These are phyloP conservation scores for Hyaloscypha bicolor DNA, from an alignment of 495 filamentous ascomycete species.

Conservation along the genomic window DNA sequence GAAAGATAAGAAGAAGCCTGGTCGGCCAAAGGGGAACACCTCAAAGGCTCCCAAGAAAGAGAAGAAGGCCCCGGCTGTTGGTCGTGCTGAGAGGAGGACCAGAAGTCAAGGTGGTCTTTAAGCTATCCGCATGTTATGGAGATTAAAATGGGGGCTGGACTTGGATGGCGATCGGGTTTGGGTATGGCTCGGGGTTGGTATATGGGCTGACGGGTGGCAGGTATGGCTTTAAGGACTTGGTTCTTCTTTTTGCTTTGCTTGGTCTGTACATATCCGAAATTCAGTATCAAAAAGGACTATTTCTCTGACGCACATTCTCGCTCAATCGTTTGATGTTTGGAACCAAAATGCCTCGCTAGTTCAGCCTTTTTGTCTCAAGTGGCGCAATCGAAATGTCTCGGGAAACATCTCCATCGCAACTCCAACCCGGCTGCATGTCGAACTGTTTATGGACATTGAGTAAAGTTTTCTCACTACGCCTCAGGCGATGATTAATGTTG, in stretches of 20 bases:
- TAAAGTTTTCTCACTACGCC: no score
- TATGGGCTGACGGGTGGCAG: background rate
- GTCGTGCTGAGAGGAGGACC: conserved; percentile 28
- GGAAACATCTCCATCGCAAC: no score
- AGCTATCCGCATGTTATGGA: background rate
- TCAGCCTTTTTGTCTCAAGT: background rate
- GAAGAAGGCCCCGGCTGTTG: conserved; percentile 29
- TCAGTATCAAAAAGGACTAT: background rate
- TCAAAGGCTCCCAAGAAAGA: conserved; percentile 28
- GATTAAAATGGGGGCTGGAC: background rate
- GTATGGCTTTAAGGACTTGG: background rate
- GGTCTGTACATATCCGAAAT: conserved; percentile 6
- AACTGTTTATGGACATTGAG: no score
- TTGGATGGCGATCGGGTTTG: conserved; percentile 3
- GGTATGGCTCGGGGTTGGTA: conserved; percentile 1
- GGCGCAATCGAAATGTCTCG: no score
- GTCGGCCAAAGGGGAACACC: conserved; percentile 18
- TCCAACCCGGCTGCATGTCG: no score
- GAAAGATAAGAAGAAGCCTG: conserved; percentile 28
- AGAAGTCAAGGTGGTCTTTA: conserved; percentile 30
- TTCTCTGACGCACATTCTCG: background rate
- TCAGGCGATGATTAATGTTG: no score
- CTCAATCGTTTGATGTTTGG: background rate
- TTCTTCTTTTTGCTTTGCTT: conserved; percentile 8
- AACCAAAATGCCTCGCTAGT: no score